A percentile compares a stretch with the other conserved stretches of the same genome.
phyloP scores from a whole-genome alignment of 345 rosid genomes.

The Sisymbrium altissimum region DNA sequence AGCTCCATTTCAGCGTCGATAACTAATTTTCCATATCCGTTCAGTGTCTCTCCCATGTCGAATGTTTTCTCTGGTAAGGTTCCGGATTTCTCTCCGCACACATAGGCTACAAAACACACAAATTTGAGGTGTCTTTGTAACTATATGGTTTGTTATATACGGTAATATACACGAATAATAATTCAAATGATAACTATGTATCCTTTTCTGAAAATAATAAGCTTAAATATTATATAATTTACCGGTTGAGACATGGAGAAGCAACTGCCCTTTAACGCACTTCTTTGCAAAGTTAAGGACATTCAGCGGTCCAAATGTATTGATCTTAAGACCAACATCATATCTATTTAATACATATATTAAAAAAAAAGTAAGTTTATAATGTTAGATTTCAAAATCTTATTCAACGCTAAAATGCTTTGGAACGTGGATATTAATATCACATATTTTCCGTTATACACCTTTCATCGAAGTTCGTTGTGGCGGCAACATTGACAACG shows the following conservation, averaged over 20 bases:
- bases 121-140: background rate
- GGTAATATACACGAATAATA: background rate
- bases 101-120: constrained; percentile 47
- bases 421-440: background rate
- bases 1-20: constrained; percentile 39
- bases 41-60: constrained; percentile 41
- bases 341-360: constrained; percentile 40
- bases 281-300: constrained; percentile 53
- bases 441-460: background rate
- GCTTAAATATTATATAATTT: background rate
- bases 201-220: background rate
- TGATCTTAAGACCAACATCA: constrained; percentile 54
- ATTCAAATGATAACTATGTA: background rate
- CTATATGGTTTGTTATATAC: background rate
- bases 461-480: constrained; percentile 79
- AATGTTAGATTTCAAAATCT: background rate
- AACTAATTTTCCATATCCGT: constrained; percentile 27
- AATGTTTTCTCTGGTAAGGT: constrained; percentile 38
- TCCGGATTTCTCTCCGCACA: constrained; percentile 52
- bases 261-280: constrained; percentile 43
- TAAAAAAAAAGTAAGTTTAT: background rate
- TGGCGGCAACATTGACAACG: constrained; percentile 66
- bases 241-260: constrained; percentile 47
- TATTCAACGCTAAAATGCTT: background rate
- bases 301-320: constrained; percentile 58